Evolutionary conservation across 345 rosid genomes (phyloP).

Genomic region (Citrus glauca): DNA sequence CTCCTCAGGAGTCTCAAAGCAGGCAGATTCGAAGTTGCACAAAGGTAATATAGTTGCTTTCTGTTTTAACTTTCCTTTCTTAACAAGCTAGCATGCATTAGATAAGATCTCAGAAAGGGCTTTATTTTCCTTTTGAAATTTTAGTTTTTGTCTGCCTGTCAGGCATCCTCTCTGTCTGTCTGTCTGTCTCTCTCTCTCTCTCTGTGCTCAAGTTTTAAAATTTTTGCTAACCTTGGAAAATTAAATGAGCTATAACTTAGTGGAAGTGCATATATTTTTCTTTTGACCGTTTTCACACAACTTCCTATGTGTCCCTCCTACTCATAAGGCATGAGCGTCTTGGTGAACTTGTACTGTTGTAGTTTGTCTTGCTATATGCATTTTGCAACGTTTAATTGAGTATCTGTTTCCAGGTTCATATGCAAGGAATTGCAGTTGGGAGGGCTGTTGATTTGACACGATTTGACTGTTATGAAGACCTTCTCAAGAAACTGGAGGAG

Average conservation of each 20-base stretch:
- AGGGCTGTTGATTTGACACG: slow-evolving; percentile 93
- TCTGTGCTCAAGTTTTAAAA: background rate
- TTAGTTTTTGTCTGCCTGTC: background rate
- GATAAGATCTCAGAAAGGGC: background rate
- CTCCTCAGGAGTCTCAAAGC: slow-evolving; percentile 82
- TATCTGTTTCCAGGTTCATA: slow-evolving; percentile 65
- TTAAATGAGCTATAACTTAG: background rate
- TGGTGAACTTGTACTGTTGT: background rate
- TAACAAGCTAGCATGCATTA: background rate
- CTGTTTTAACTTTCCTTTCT: background rate
- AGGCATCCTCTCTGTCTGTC: background rate
- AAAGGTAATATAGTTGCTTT: slow-evolving; percentile 49
- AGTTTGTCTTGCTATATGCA: background rate
- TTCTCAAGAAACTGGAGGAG: slow-evolving; percentile 78
- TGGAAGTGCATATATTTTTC: background rate
- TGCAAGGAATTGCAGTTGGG: slow-evolving; percentile 98
- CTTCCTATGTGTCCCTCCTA: background rate
- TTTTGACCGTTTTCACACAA: background rate
- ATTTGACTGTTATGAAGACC: slow-evolving; percentile 63
- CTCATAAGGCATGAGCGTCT: background rate
- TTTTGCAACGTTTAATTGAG: background rate
- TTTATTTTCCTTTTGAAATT: background rate
- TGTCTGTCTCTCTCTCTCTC: background rate
- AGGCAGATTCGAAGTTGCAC: slow-evolving; percentile 94
- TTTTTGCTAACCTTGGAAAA: background rate